These are phyloP conservation scores for Rhexocercosporidium sp. DNA, from an alignment of 2,329 filamentous ascomycete species.

Conservation along the genomic window DNA sequence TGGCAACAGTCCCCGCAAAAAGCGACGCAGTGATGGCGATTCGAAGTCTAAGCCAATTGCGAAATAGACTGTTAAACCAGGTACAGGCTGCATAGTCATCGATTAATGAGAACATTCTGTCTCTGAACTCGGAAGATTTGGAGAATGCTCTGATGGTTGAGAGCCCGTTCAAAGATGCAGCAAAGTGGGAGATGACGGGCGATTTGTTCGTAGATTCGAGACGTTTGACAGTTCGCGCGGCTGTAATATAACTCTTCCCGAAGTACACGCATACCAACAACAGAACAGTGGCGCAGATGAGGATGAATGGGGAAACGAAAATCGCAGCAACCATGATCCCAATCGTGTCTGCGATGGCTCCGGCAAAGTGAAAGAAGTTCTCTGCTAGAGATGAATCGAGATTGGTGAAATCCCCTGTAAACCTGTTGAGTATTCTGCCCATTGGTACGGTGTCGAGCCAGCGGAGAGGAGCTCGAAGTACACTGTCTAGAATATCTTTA, in stretches of 20 bases:
- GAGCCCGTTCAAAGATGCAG: constrained; percentile 72
- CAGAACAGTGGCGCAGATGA: constrained; percentile 64
- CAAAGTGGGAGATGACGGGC: constrained; percentile 73
- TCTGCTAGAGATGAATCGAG: constrained; percentile 71
- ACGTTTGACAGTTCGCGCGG: constrained; percentile 73
- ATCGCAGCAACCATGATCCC: constrained; percentile 70
- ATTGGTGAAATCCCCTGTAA: constrained; percentile 77
- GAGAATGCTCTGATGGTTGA: constrained; percentile 76
- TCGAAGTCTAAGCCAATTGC: constrained; percentile 72
- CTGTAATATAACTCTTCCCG: constrained; percentile 59
- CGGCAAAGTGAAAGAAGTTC: constrained; percentile 62
- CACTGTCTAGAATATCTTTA: constrained; percentile 64
- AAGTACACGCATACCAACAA: constrained; percentile 45
- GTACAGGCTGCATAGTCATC: constrained; percentile 68
- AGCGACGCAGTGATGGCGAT: constrained; percentile 71
- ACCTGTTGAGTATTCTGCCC: constrained; percentile 77
- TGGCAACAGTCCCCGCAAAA: constrained; percentile 68
- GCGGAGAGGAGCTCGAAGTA: constrained; percentile 73
- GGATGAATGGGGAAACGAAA: constrained; percentile 70
- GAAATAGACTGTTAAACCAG: constrained; percentile 71
- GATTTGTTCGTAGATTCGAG: constrained; percentile 77
- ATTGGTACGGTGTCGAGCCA: constrained; percentile 83
- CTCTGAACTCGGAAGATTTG: constrained; percentile 71
- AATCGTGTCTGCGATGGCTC: constrained; percentile 64
- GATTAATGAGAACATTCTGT: constrained; percentile 69